Base-by-base conservation (phyloP, 176 grass and related monocot genomes). In the Ensete glaucum region DNA sequence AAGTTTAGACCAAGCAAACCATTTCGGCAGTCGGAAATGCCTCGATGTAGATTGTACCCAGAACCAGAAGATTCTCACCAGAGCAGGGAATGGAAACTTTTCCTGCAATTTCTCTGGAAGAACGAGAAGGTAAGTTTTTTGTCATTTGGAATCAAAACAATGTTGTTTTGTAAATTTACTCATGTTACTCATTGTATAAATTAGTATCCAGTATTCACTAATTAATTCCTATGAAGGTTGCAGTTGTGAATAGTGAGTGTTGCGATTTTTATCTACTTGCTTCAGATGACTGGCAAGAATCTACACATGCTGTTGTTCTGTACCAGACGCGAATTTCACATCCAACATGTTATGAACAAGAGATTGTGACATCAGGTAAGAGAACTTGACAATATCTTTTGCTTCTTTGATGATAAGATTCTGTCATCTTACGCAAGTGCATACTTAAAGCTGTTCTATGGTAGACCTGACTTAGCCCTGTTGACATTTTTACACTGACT, bases 251-350 rank as follows among this genome's bases (percentile, higher is more conserved):
- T 72, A 71, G 14, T 71, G 74, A 65, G 62, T 53, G 68, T 50
- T 81, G 74, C 54, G 57, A 64, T 0, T 78, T 91, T 48, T 80
- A 91, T 75, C 74, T 91, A 77, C 72, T 85, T 78, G 29, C 85
- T 71, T 58, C 80, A 50, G 24, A 67, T 77, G 84, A 77, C 51
- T 9, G 0, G 21, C 73, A 78, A 69, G 73, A 78, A 26, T 82
- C 84, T 83, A 68, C 85, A 14, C 83, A 88, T 91, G 88, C 81
- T 81, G 79, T 85, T 72, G 53, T 86, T 27, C 67, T 86, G 69
- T 91, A 85, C 3, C 64, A 79, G 11, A 67, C 55, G 77, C 66
- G 23, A 79, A 78, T 68, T 66, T 62, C 82, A 58, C 13, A 22
- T 17, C 68, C 23, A 60, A 60, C 19, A 72, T 34, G 34, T 53